Evolutionary conservation across 768 basidiomycete species (phyloP).

Genomic region (Suillus cothurnatus): DNA sequence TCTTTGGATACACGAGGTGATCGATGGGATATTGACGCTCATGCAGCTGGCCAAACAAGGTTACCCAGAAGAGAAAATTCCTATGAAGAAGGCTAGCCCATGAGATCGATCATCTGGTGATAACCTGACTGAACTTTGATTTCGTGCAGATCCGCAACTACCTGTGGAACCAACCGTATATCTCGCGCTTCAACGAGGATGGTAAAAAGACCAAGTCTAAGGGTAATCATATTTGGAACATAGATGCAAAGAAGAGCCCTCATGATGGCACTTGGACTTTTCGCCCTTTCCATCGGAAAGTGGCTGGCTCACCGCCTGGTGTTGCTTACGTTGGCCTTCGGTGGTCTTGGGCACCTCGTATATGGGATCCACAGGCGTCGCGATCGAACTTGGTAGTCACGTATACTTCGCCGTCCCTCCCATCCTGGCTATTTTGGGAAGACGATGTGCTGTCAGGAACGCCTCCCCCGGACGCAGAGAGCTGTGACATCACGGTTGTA

Average conservation of each 20-base stretch:
- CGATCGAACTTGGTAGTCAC: constrained; percentile 76
- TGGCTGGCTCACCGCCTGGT: constrained; percentile 80
- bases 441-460: constrained; percentile 80
- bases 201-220: constrained; percentile 99
- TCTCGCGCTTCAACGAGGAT: constrained; percentile 97
- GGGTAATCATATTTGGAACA: constrained; percentile 99
- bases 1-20: constrained; percentile 9
- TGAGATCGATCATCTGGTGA: constrained; percentile 11
- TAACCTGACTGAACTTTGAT: constrained; percentile 20
- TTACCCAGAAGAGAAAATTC: constrained; percentile 91
- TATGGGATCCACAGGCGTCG: constrained; percentile 96
- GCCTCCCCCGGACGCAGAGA: constrained; percentile 75
- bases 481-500: constrained; percentile 71
- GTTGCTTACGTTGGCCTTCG: constrained; percentile 80
- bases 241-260: constrained; percentile 84
- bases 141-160: constrained; percentile 80
- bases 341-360: constrained; percentile 90
- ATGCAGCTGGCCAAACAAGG: constrained; percentile 78
- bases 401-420: constrained; percentile 80
- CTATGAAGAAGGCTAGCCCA: constrained; percentile 85
- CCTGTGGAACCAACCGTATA: constrained; percentile 92
- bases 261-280: constrained; percentile 80
- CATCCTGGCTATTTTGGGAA: constrained; percentile 89
- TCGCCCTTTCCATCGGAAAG: constrained; percentile 83
- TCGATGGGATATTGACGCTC: constrained; percentile 14